Percentiles rank a stretch among this genome's conserved stretches.
phyloP scores from a whole-genome alignment of 2,329 filamentous ascomycete genomes.

The Fusarium sp. region DNA sequence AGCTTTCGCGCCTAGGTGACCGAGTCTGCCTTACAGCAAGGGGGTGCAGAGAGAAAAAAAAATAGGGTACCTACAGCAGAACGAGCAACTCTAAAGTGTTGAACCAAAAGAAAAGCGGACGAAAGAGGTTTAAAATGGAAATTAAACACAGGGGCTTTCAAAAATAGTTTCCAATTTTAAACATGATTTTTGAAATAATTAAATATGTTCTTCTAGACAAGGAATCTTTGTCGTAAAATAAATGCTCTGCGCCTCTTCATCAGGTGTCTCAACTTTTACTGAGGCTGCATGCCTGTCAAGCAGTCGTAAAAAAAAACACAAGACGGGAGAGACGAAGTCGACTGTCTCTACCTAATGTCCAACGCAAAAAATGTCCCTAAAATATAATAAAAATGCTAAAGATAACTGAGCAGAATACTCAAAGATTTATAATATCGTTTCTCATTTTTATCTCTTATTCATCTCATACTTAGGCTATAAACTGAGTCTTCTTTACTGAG shows the following conservation, averaged over 20 bases:
- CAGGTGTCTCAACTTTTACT: not conserved
- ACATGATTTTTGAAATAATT: not conserved
- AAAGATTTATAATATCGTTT: too few species aligned
- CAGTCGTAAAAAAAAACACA: too few species aligned
- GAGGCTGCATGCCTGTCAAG: not conserved
- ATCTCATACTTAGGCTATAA: too few species aligned
- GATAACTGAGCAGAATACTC: too few species aligned
- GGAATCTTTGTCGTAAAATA: not conserved
- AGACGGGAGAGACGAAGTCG: too few species aligned
- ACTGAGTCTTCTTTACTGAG: too few species aligned
- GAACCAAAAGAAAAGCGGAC: not conserved
- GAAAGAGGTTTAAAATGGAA: not conserved
- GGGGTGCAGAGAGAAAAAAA: not conserved
- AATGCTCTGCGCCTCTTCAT: not conserved
- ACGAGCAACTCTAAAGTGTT: not conserved
- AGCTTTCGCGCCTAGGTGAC: not conserved
- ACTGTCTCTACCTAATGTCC: too few species aligned
- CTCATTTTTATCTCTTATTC: too few species aligned
- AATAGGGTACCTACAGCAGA: not conserved
- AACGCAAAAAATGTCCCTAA: too few species aligned
- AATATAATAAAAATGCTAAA: too few species aligned
- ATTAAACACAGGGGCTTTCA: not conserved
- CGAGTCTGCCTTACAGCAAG: conserved; percentile 38
- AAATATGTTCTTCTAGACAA: not conserved
- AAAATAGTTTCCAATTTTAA: not conserved